Base-by-base conservation (phyloP, 2,329 filamentous ascomycete genomes). In the Truncatella angustata region DNA sequence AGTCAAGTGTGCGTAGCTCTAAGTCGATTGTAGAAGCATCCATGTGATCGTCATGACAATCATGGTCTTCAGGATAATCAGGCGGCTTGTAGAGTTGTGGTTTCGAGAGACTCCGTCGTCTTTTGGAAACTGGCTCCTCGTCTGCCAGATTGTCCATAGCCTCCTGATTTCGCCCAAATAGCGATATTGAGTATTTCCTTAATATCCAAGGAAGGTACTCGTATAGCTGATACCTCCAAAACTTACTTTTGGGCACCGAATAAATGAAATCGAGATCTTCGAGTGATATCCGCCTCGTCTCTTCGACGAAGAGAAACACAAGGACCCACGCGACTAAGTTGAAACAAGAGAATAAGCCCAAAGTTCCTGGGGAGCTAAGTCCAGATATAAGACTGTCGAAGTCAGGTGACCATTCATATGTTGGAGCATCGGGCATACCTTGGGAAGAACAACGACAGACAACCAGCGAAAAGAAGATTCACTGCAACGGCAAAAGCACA, bases 401-500 rank as follows among this genome's bases (percentile, higher is more conserved):
- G 20, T 59, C 53, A 0, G 44, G 20, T 46, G 5, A 16, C 5
- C 60, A 39, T 23, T 59, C 56, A 51, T n/a, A 58, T 59, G 26
- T 63, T 18, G 36, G n/a, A 6, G 18, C 2, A n/a, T 23, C n/a
- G 26, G 60, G 34, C 52, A 20, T 28, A 65, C 60, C 62, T 62
- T 0, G 70, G 73, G 23, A 69, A 77, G 14, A 71, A 68, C 10
- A 79, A 66, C 11, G 74, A 71, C 1, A 79, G 58, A 0, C 78
- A 60, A 1, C 75, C 75, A 0, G 73, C 75, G 51, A 78, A 77
- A 26, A 73, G 64, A 3, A 78, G 66, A 55, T 79, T 79, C 21
- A 73, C 71, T 3, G 71, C 69, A 18, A 79, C 75, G 3, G 75
- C 74, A 24, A 76, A 73, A 0, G 77, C 72, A 23, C 73, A 71